Percentiles rank a stretch among this genome's conserved stretches.
These are phyloP conservation scores for Spathaspora passalidarum DNA, from an alignment of 805 yeast species.

Conservation along the genomic window DNA sequence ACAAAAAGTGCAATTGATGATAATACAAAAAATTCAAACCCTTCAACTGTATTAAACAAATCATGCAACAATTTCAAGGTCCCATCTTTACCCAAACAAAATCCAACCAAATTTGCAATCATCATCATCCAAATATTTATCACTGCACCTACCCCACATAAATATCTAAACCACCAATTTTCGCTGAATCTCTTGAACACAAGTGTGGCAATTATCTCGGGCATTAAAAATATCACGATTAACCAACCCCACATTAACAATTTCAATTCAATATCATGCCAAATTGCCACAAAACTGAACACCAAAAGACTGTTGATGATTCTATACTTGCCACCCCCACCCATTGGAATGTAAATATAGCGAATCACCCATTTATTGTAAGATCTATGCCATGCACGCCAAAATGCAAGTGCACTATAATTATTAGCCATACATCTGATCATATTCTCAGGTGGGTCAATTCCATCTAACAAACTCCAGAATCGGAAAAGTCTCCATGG, in stretches of 20 bases:
- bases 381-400: conserved; percentile 99
- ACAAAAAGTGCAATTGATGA: conserved; percentile 71
- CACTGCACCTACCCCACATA: conserved; percentile 87
- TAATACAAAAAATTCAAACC: conserved; percentile 58
- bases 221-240: conserved; percentile 79
- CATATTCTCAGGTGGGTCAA: conserved; percentile 98
- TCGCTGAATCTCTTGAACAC: conserved; percentile 38
- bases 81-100: conserved; percentile 91
- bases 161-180: conserved; percentile 70
- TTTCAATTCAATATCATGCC: conserved; percentile 95
- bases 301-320: conserved; percentile 77
- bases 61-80: conserved; percentile 60
- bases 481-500: conserved; percentile 96
- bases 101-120: conserved; percentile 92
- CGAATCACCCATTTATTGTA: conserved; percentile 87
- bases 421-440: conserved; percentile 93
- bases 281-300: conserved; percentile 91
- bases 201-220: conserved; percentile 70
- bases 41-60: conserved; percentile 69
- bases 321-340: conserved; percentile 70
- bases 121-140: conserved; percentile 96
- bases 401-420: conserved; percentile 88
- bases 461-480: conserved; percentile 90
- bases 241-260: conserved; percentile 95
- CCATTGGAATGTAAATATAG: conserved; percentile 88